Percentiles rank a stretch among this genome's conserved stretches.
Evolutionary conservation across 345 rosid species (phyloP).

Genomic region (Hirschfeldia incana): DNA sequence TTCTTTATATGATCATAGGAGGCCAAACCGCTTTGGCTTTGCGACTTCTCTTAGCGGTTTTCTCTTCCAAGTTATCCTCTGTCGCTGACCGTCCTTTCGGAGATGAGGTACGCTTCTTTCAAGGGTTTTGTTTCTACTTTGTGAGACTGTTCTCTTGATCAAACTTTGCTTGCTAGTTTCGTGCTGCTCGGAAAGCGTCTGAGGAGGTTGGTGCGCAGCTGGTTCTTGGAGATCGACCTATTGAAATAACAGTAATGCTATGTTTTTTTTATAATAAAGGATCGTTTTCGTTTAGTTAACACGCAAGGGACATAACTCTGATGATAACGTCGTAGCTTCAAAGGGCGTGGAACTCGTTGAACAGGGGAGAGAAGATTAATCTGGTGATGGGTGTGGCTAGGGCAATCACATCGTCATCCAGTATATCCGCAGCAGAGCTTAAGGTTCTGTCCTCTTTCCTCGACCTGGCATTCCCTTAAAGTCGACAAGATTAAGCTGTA

Average conservation of each 20-base stretch:
- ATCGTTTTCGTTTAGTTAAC: background rate
- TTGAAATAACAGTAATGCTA: conserved; percentile 69
- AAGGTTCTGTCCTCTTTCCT: conserved; percentile 40
- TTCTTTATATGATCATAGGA: conserved; percentile 43
- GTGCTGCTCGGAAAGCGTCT: conserved; percentile 74
- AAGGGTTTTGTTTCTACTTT: background rate
- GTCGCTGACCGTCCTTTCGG: conserved; percentile 75
- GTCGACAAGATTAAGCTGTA: background rate
- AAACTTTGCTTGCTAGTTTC: conserved; percentile 50
- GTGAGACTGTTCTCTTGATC: background rate
- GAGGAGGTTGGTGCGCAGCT: conserved; percentile 91
- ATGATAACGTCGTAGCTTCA: conserved; percentile 53
- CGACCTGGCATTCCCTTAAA: background rate
- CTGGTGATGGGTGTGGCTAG: conserved; percentile 50
- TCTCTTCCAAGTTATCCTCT: conserved; percentile 81
- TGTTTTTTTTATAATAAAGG: background rate
- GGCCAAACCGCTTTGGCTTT: conserved; percentile 89
- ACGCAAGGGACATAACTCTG: background rate
- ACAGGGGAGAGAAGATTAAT: conserved; percentile 56
- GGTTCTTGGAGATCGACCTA: conserved; percentile 85
- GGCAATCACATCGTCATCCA: conserved; percentile 61
- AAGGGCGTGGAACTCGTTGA: conserved; percentile 78
- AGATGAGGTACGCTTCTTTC: conserved; percentile 54
- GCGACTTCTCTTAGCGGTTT: conserved; percentile 74
- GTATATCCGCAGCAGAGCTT: conserved; percentile 40